Evolutionary conservation across 306 rosid genomes (phyloP), one percentile per base, ranked within the genome.

Genomic region (Prunus campanulata): DNA sequence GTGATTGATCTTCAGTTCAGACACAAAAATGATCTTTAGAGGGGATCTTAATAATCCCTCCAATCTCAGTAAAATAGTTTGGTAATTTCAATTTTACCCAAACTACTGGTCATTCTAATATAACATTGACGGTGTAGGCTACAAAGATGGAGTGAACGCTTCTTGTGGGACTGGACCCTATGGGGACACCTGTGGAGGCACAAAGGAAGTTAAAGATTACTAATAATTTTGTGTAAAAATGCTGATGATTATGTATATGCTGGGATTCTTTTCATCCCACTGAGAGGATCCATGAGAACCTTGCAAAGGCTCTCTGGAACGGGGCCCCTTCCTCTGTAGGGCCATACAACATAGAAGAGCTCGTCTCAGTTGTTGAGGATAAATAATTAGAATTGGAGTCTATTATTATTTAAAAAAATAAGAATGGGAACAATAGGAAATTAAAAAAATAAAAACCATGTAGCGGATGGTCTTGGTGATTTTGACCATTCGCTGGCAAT

Each of bases 251-350:
- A 79, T 62, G 79, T 24, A 24, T 85, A 12, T 90, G 91, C 90
- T 91, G 91, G 89, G 96, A 91, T 74, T 82, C 90, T 27, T 65
- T 85, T 65, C 96, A 91, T 71, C 81, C 85, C 46, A 82, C 89
- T 3, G 85, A 91, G 76, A 87, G 52, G 61, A 79, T 85, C 61
- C 93, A 88, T 71, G 72, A 84, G 50, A 91, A 87, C 65, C 71
- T 83, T 18, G 91, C 90, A 0, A 74, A 72, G 70, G 71, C 56
- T 47, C 79, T 80, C 18, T 84, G 93, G 90, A 82, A 77, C 75
- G 90, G 82, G 18, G 72, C 85, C 32, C 22, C 78, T 68, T 66
- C 81, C 3, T 54, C 56, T 1, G 88, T 74, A 0, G 25, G 81
- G 30, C 90, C 91, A 6, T 76, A 83, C 46, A 85, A 75, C 74